Conservation (phyloP, 768 basidiomycete genomes). For the Crucibulum laeve region DNA sequence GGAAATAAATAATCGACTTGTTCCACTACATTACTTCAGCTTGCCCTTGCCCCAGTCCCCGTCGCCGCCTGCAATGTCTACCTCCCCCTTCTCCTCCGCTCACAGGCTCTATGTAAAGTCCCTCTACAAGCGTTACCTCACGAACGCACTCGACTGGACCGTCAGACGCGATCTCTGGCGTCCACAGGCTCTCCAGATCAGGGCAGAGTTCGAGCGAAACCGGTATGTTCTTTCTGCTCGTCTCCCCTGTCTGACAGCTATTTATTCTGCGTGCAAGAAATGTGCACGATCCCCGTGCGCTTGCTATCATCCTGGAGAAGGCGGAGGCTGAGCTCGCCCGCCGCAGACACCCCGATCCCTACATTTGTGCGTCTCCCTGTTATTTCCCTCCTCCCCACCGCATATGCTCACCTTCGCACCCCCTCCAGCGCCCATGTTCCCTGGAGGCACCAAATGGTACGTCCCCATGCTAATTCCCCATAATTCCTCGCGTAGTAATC, state of each 20-base stretch:
- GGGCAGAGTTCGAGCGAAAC: constrained; percentile 92
- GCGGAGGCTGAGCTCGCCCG: constrained; percentile 72
- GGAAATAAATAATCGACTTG: too few relatives aligned
- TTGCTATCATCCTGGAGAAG: constrained; percentile 72
- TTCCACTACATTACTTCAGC: too few relatives aligned
- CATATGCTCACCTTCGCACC: constrained; percentile 4
- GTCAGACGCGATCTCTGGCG: constrained; percentile 86
- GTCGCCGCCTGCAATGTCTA: constrained; percentile 40
- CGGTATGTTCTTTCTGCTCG: constrained; percentile 45
- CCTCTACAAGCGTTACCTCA: constrained; percentile 83
- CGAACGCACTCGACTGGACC: constrained; percentile 88
- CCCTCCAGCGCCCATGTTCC: constrained; percentile 66
- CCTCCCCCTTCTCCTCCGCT: constrained; percentile 62
- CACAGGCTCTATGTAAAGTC: constrained; percentile 88
- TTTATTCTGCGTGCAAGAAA: constrained; percentile 42
- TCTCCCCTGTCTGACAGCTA: background rate
- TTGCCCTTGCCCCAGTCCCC: background rate
- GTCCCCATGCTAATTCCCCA: constrained; percentile 20
- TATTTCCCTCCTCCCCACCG: background rate
- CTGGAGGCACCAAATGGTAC: constrained; percentile 96
- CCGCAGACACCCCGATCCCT: constrained; percentile 85
- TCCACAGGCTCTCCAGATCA: constrained; percentile 74
- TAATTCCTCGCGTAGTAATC: constrained; percentile 12
- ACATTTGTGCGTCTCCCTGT: constrained; percentile 65
- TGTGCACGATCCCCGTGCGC: constrained; percentile 78